Base-by-base conservation (phyloP, 257 asterid species). In the Solanum sparsipilum region DNA sequence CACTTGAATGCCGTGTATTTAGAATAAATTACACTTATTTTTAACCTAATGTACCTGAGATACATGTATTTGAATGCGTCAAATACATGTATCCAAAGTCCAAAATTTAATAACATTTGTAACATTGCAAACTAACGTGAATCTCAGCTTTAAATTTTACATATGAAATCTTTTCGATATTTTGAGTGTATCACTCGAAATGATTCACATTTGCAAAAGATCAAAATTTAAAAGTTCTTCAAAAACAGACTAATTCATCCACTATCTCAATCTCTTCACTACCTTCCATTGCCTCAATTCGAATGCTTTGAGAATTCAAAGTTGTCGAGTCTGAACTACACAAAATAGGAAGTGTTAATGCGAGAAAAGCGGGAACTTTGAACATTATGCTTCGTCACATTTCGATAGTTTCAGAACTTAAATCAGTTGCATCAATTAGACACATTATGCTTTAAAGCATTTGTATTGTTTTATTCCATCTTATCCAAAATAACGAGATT, bases 31-130 rank as follows among this genome's bases (percentile, higher is more conserved):
- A 52, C 4, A 52, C 23, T 0, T 18, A 52, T 52, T 52, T 6
- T 52, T 0, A 0, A 15, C 3, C 21, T 5, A 48, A 48, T 2
- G 1, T 52, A 52, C 1, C 63, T 0, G 1, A 52, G 4, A 52
- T 6, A 52, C n/a, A 6, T 16, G 23, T 16, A 52, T 16, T 16
- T 52, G 1, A 1, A 16, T 4, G 63, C 4, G 2, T 52, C n/a
- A 52, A 16, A 52, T 52, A 52, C 63, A 2, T 52, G 2, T 52
- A 52, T 6, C n/a, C 2, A 52, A 6, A 18, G 63, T 6, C 0
- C 4, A 18, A 18, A 18, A 18, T 18, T 0, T 52, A 6, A 18
- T 18, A 18, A 52, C 0, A 52, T 52, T 0, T 0, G 1, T 52
- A 5, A 52, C 63, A 52, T 16, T 52, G n/a, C 63, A 18, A 52